A percentile compares a stretch with the other conserved stretches of the same genome.
These are phyloP conservation scores for Psilocybe sp. DNA, from an alignment of 768 basidiomycete species.

Conservation along the genomic window DNA sequence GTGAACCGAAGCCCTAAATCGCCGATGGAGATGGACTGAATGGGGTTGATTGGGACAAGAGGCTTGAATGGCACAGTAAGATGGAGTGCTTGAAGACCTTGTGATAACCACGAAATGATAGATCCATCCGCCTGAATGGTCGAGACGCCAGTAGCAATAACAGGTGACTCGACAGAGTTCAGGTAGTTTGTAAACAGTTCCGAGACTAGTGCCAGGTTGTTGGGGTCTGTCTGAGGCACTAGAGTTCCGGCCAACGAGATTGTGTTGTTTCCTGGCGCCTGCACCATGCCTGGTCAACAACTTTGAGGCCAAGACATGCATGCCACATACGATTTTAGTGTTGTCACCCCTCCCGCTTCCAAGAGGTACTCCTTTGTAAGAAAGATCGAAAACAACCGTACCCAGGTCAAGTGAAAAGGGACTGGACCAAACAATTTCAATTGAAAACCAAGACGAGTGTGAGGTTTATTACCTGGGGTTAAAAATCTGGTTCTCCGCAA, in stretches of 20 bases:
- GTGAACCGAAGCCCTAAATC: conserved; percentile 59
- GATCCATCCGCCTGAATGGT: conserved; percentile 56
- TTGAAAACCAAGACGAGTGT: neutral
- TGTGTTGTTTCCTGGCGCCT: conserved; percentile 54
- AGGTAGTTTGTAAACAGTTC: conserved; percentile 70
- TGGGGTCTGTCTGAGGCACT: conserved; percentile 44
- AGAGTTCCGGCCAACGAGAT: conserved; percentile 59
- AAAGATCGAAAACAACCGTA: conserved; percentile 59
- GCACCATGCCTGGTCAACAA: neutral
- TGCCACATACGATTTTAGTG: conserved; percentile 46
- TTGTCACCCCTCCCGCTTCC: conserved; percentile 55
- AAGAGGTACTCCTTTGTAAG: conserved; percentile 53
- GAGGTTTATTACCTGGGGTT: conserved; percentile 49
- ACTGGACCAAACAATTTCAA: conserved; percentile 25
- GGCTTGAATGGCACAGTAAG: conserved; percentile 63
- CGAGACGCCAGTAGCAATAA: conserved; percentile 58
- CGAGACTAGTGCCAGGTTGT: conserved; percentile 47
- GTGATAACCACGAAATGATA: conserved; percentile 63
- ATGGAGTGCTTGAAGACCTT: conserved; percentile 53
- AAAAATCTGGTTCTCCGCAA: conserved; percentile 49
- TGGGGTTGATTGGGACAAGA: conserved; percentile 53
- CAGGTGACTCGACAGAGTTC: conserved; percentile 56
- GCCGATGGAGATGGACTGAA: conserved; percentile 61
- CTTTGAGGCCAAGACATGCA: neutral
- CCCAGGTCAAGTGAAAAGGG: conserved; percentile 72